Evolutionary conservation across 2,329 filamentous ascomycete genomes (phyloP).

Genomic region (Polychaeton citri): DNA sequence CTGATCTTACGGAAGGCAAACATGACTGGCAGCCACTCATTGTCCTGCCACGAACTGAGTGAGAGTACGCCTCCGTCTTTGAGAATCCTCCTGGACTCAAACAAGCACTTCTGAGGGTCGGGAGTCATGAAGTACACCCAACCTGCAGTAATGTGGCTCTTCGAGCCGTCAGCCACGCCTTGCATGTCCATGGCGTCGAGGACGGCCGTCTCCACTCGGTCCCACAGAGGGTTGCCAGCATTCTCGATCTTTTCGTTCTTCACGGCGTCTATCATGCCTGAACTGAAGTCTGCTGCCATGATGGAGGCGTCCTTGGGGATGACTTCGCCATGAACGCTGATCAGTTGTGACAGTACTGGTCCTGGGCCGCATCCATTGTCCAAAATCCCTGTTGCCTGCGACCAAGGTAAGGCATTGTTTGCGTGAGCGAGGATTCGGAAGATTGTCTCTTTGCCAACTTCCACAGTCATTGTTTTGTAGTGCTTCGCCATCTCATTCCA

Average conservation of each 20-base stretch:
- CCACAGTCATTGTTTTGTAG: conserved; percentile 10
- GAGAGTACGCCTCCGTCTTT: conserved; percentile 11
- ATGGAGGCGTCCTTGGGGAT: conserved; percentile 10
- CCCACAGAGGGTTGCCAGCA: conserved; percentile 10
- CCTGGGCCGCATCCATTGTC: conserved; percentile 22
- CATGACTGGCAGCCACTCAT: conserved; percentile 17
- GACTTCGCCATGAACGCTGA: conserved; percentile 9
- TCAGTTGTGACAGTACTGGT: conserved; percentile 12
- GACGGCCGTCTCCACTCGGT: conserved; percentile 10
- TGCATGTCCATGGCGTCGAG: conserved; percentile 16
- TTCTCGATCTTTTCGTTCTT: conserved; percentile 3
- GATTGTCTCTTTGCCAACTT: conserved; percentile 9
- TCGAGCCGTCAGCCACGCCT: conserved; percentile 8
- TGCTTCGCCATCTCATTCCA: conserved; percentile 11
- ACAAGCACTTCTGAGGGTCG: conserved; percentile 12
- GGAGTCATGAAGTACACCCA: conserved; percentile 20
- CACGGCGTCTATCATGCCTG: conserved; percentile 17
- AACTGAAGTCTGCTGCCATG: conserved; percentile 17
- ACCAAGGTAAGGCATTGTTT: conserved; percentile 14
- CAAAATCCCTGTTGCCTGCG: conserved; percentile 15
- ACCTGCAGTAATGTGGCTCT: conserved; percentile 19
- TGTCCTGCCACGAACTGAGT: conserved; percentile 15
- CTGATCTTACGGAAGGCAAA: conserved; percentile 7
- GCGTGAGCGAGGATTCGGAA: conserved; percentile 11
- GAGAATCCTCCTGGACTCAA: conserved; percentile 14